Conservation (phyloP, 2,329 filamentous ascomycete genomes). For the Neoarthrinium moseri region DNA sequence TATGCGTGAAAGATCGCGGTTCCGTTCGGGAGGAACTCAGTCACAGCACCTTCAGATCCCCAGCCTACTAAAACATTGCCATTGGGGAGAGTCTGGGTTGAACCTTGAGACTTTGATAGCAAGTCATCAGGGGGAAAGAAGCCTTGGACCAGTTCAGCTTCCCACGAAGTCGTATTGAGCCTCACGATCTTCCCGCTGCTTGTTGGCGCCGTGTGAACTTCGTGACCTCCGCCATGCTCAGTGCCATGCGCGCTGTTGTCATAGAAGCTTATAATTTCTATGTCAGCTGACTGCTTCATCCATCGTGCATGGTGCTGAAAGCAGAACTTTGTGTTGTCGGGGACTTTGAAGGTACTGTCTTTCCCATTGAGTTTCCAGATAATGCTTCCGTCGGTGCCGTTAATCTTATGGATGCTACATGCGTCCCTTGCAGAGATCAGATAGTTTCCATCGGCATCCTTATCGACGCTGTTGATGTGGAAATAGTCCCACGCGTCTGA, state of each 20-base stretch:
- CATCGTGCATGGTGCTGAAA: constrained; percentile 54
- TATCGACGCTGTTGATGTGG: constrained; percentile 56
- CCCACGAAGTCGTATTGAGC: constrained; percentile 43
- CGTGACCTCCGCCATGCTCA: constrained; percentile 32
- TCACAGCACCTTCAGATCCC: constrained; percentile 47
- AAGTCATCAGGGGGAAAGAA: constrained; percentile 49
- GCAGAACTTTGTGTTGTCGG: constrained; percentile 37
- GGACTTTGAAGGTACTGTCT: constrained; percentile 38
- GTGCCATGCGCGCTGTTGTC: constrained; percentile 50
- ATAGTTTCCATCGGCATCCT: constrained; percentile 48
- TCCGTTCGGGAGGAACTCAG: constrained; percentile 36
- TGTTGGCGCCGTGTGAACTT: constrained; percentile 25
- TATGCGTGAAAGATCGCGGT: constrained; percentile 37
- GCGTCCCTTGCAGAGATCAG: constrained; percentile 52
- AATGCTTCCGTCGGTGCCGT: constrained; percentile 42
- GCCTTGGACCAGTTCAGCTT: constrained; percentile 43
- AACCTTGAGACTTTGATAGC: constrained; percentile 45
- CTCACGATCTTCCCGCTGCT: constrained; percentile 47
- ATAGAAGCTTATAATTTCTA: constrained; percentile 52
- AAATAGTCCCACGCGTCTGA: constrained; percentile 51
- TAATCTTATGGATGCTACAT: constrained; percentile 45
- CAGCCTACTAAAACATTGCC: constrained; percentile 47
- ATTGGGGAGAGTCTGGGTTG: constrained; percentile 30
- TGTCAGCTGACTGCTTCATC: constrained; percentile 35
- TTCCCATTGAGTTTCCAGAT: constrained; percentile 54